Percentiles rank a stretch among this genome's conserved stretches.
phyloP scores from a whole-genome alignment of 352 stramenopile genomes.

The Pythium monospermum region DNA sequence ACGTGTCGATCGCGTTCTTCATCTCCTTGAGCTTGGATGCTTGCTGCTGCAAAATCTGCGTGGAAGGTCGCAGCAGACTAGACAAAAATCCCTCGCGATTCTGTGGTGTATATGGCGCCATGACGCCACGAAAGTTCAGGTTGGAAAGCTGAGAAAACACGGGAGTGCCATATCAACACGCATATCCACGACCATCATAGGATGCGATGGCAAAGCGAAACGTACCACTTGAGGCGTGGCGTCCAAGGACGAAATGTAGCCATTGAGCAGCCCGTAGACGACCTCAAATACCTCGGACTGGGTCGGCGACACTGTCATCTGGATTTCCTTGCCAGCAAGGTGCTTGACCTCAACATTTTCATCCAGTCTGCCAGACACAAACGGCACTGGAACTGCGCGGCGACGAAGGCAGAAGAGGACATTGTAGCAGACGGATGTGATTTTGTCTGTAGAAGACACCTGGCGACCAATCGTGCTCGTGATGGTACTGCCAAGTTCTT shows the following conservation, averaged over 20 bases:
- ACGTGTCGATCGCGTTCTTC: slow-evolving; percentile 23
- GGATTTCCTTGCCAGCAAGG: neutral
- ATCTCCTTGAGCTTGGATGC: slow-evolving; percentile 19
- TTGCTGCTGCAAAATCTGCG: slow-evolving; percentile 13
- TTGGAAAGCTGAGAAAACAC: slow-evolving; percentile 13
- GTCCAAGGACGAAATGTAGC: slow-evolving; percentile 46
- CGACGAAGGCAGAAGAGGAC: slow-evolving; percentile 22
- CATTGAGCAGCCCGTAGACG: slow-evolving; percentile 34
- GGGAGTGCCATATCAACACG: no score
- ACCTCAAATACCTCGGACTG: slow-evolving; percentile 36
- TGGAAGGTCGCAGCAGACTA: slow-evolving; percentile 15
- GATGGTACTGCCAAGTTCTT: no score
- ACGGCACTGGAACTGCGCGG: slow-evolving; percentile 14
- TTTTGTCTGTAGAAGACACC: neutral
- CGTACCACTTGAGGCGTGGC: slow-evolving; percentile 31
- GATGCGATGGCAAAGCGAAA: neutral
- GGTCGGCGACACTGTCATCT: slow-evolving; percentile 24
- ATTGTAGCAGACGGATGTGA: slow-evolving; percentile 21
- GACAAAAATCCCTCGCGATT: slow-evolving; percentile 13
- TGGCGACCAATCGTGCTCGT: no score
- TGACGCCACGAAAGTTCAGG: slow-evolving; percentile 3
- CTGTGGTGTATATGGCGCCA: slow-evolving; percentile 22
- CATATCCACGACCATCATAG: no score
- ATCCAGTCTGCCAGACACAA: slow-evolving; percentile 13
- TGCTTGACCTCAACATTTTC: slow-evolving; percentile 11